Evolutionary conservation across 495 filamentous ascomycete genomes (phyloP).

Genomic region (Thermothielavioides terrestris): DNA sequence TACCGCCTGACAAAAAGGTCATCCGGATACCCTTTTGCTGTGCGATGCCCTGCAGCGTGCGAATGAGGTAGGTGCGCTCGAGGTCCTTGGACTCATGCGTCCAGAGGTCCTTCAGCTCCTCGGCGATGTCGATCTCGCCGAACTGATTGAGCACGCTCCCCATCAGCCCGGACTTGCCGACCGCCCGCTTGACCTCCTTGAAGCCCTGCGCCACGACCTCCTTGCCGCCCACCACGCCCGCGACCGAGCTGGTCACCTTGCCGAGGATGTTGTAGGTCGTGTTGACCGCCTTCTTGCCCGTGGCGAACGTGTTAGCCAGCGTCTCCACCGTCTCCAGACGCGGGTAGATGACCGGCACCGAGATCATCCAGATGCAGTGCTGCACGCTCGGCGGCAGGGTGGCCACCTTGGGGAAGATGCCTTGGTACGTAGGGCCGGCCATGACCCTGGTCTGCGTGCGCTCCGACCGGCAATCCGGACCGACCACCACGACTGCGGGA

Average conservation of each 20-base stretch:
- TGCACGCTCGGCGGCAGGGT: constrained; percentile 87
- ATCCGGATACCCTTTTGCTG: constrained; percentile 90
- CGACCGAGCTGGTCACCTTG: constrained; percentile 87
- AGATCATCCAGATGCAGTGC: constrained; percentile 91
- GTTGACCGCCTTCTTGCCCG: constrained; percentile 91
- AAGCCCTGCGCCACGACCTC: constrained; percentile 86
- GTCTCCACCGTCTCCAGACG: constrained; percentile 84
- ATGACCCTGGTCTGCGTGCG: constrained; percentile 84
- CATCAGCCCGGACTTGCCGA: constrained; percentile 93
- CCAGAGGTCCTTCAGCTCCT: constrained; percentile 94
- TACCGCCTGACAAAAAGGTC: constrained; percentile 86
- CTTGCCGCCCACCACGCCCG: constrained; percentile 90
- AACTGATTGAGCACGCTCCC: constrained; percentile 89
- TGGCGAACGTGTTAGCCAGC: constrained; percentile 81
- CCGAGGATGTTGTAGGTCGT: constrained; percentile 91
- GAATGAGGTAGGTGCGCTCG: constrained; percentile 91
- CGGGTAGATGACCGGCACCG: constrained; percentile 85
- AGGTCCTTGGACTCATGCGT: constrained; percentile 97
- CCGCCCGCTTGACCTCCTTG: constrained; percentile 86
- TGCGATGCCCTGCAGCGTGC: constrained; percentile 88
- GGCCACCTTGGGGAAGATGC: constrained; percentile 90
- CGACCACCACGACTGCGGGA: constrained; percentile 80
- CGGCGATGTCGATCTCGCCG: constrained; percentile 90
- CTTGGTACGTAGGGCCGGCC: constrained; percentile 94
- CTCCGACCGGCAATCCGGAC: constrained; percentile 85